Conservation (phyloP, 805 yeast genomes). For the Danielia reshetovae region DNA sequence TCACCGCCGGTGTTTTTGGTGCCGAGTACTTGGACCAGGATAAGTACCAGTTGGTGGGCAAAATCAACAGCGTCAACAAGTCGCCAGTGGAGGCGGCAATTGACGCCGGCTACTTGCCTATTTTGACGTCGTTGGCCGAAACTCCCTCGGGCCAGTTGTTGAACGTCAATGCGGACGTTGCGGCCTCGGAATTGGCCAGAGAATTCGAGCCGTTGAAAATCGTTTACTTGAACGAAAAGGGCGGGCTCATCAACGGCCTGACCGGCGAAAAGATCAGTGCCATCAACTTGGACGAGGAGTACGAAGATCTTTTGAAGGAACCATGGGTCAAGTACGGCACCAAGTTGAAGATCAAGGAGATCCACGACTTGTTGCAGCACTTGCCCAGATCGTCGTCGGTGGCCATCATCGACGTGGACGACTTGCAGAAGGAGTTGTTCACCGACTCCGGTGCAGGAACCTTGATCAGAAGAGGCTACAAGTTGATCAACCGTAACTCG, state of each 20-base stretch:
- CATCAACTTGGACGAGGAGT: slow-evolving; percentile 95
- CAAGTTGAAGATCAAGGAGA: slow-evolving; percentile 92
- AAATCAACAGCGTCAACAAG: slow-evolving; percentile 80
- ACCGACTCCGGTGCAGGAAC: slow-evolving; percentile 99
- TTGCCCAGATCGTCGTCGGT: slow-evolving; percentile 97
- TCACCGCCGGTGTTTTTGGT: slow-evolving; percentile 93
- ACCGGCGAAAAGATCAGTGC: slow-evolving; percentile 86
- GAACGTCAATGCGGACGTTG: slow-evolving; percentile 97
- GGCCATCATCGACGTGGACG: slow-evolving; percentile 93
- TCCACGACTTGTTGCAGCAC: slow-evolving; percentile 87
- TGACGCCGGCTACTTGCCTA: slow-evolving; percentile 94
- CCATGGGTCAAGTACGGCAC: slow-evolving; percentile 99
- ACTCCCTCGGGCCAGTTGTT: slow-evolving; percentile 94
- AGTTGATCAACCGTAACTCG: slow-evolving; percentile 67
- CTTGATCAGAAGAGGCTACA: slow-evolving; percentile 94
- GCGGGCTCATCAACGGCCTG: slow-evolving; percentile 91
- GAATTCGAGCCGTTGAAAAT: slow-evolving; percentile 96
- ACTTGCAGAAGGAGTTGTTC: slow-evolving; percentile 93
- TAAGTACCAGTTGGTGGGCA: slow-evolving; percentile 90
- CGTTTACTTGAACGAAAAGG: slow-evolving; percentile 94
- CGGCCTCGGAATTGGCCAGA: slow-evolving; percentile 96
- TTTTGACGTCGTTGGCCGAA: slow-evolving; percentile 93
- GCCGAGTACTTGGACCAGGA: slow-evolving; percentile 90
- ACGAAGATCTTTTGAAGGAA: slow-evolving; percentile 83
- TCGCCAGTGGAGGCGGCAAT: slow-evolving; percentile 91